Base-by-base conservation (phyloP, 306 rosid genomes). In the Trichosanthes cucumerina region DNA sequence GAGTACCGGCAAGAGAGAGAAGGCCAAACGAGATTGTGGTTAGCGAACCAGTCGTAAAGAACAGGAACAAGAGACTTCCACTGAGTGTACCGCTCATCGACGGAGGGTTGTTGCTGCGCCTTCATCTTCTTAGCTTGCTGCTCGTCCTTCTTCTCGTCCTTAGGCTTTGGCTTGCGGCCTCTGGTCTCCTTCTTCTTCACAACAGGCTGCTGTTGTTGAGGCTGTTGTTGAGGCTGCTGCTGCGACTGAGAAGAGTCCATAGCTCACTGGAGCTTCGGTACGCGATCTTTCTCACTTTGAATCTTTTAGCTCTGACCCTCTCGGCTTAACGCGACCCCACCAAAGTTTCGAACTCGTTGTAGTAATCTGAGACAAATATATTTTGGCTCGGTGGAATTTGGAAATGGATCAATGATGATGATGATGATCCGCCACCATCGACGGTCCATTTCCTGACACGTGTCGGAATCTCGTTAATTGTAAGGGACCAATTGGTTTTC, bases 11-110 rank as follows among this genome's bases (percentile, higher is more conserved):
- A 91, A 68, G 98, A 90, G 82, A 96, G 97, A 72, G 99, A 92
- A 19, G 98, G 99, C 97, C 98, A 92, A 43, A 86, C 91, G 53
- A 96, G 99, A 80, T 96, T 96, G 83, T 96, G 99, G 69, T 96
- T 92, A 47, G 96, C 91, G 38, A 96, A 93, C 98, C 98, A 96
- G 82, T 96, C 99, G 52, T 96, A 96, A 50, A 96, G 97, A 44
- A 92, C 89, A 2, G 98, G 97, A 39, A 96, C 92, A 10, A 88
- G 91, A 4, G 96, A 90, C 84, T 92, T 96, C 98, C 98, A 93
- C 76, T 90, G 97, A 19, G 90, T 69, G 87, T 96, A 96, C 76
- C 77, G 88, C 79, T 91, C 97, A 54, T 92, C 97, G 9, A 92
- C 93, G 15, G 90, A 46, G 81, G 90, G 85, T 1, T 88, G 91